Evolutionary conservation across 129 eudicot species (phyloP), one percentile per base, ranked within the genome.

Genomic region (Centaurea solstitialis): DNA sequence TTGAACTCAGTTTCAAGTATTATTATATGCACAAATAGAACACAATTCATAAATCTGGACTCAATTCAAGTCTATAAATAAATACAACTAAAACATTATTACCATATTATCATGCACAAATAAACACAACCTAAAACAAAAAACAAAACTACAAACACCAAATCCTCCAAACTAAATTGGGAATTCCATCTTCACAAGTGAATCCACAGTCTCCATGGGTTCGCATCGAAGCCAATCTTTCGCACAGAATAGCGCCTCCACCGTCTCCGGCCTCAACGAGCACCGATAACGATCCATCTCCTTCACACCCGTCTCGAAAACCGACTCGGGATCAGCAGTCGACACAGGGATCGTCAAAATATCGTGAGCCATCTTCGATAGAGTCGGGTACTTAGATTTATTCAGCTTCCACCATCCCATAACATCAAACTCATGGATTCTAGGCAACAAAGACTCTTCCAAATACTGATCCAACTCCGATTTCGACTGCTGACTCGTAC

Each of bases 321-420:
- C 93, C 30, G 89, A 81, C 15, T 67, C 87, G 0, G 83, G 72
- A 15, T 86, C 84, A 5, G 89, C 92, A 6, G 92, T 90, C 7
- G 85, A 83, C 33, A 93, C 95, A 12, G 95, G 97, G 39, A 90
- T 70, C 1, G 88, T 79, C 85, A 93, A 79, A n/a, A 93, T 85
- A 82, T 90, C 97, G 30, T 86, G 90, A 26, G 97, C 97, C 97
- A 93, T 93, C 86, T 87, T 88, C 6, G 97, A 90, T 3, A 90
- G 81, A 28, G 91, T 92, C 6, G 97, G 97, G 82, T 90, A 92
- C 91, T 90, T 92, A 24, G 45, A 72, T 81, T 87, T 84, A 80
- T 93, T 87, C 20, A 90, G 78, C 28, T 90, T 90, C 97, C 97
- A 93, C 97, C 95, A 93, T 8, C 96, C 93, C 64, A 93, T 78